Percentiles rank a stretch among this genome's conserved stretches.
Conservation (phyloP, 2,329 filamentous ascomycete genomes). For the Cercospora citrullina region DNA sequence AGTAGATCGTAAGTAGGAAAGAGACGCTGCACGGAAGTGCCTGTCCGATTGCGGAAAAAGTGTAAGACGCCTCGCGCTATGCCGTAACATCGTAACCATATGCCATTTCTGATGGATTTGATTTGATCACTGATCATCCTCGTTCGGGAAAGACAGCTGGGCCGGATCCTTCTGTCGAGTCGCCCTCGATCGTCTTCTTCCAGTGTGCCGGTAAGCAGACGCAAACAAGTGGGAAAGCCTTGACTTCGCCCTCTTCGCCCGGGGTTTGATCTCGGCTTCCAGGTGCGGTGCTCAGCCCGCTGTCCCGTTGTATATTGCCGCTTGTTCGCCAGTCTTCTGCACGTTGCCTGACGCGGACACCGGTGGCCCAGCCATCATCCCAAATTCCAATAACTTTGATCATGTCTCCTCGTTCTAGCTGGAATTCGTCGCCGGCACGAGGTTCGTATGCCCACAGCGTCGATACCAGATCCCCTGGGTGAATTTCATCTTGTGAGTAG, state of each 20-base stretch:
- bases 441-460: slow-evolving; percentile 97
- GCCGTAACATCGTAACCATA: slow-evolving; percentile 24
- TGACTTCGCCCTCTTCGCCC: slow-evolving; percentile 70
- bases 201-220: slow-evolving; percentile 94
- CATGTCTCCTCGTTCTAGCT: slow-evolving; percentile 94
- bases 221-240: slow-evolving; percentile 95
- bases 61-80: slow-evolving; percentile 20
- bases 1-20: not conserved
- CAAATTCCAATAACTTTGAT: slow-evolving; percentile 97
- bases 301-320: slow-evolving; percentile 75
- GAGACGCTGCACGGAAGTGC: not conserved
- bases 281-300: slow-evolving; percentile 81
- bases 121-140: slow-evolving; percentile 16
- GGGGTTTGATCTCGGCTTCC: slow-evolving; percentile 18
- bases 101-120: slow-evolving; percentile 6
- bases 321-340: slow-evolving; percentile 83
- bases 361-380: slow-evolving; percentile 99
- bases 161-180: slow-evolving; percentile 48
- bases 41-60: not conserved
- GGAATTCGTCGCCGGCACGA: slow-evolving; percentile 87
- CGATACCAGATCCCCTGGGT: slow-evolving; percentile 83
- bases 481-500: slow-evolving; percentile 95
- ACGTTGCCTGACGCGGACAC: slow-evolving; percentile 75
- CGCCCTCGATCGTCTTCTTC: slow-evolving; percentile 93
- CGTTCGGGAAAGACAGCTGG: slow-evolving; percentile 21